Evolutionary conservation across 345 rosid genomes (phyloP), one percentile per base, ranked within the genome.

Genomic region (Aquilaria sinensis): DNA sequence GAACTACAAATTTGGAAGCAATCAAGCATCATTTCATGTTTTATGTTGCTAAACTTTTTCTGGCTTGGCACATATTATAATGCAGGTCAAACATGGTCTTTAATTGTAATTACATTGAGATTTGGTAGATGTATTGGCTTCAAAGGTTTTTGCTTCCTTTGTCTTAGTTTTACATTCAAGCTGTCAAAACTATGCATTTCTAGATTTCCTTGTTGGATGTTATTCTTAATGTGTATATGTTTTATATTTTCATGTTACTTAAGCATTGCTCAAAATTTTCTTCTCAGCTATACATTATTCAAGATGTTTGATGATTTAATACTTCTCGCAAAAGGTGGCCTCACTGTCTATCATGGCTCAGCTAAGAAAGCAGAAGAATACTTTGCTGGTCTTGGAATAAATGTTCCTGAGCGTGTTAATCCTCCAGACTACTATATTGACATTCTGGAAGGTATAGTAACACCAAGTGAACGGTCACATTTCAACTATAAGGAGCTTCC

Each of bases 391-490:
- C 79, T 94, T 9, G 97, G 97, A 43, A 88, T 94, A 53, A 65
- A 45, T 48, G 91, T 90, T 32, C 99, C 97, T 9, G 96, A 83
- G 31, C 92, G 86, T 13, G 83, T 94, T 49, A 94, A 88, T 71
- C 99, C 99, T 67, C 96, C 99, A n/a, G 96, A 94, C 65, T 75
- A 94, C 68, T 87, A 74, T 60, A 94, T 94, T 48, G 96, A 94
- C 72, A 57, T 94, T 59, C 70, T 94, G 69, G 99, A 94, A 83
- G 99, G 97, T 29, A 76, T 94, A 7, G 86, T 81, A 57, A 63
- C 41, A 29, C 84, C 85, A 45, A 75, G 72, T 62, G 58, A 74
- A 30, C 75, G 73, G 72, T 72, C 88, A 45, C 70, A 75, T 34
- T 77, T 85, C 62, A 64, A 67, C 55, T 73, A 74, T 72, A 84